Conservation (phyloP, 2,329 filamentous ascomycete species). For the Arthroderma uncinatum region DNA sequence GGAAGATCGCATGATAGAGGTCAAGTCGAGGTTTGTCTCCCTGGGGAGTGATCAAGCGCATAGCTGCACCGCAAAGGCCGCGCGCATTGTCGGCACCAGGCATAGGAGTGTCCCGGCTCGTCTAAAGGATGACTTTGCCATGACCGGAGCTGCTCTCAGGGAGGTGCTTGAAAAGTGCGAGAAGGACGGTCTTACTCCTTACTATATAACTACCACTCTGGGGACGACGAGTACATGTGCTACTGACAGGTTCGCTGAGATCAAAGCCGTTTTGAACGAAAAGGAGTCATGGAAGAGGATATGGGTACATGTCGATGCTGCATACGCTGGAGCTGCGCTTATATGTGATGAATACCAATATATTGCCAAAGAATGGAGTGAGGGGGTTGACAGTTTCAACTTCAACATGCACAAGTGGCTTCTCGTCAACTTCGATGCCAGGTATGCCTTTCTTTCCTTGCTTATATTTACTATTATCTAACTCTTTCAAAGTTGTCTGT, state of each 20-base stretch:
- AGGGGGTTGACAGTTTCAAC: constrained; percentile 74
- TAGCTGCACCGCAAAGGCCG: constrained; percentile 75
- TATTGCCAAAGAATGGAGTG: constrained; percentile 47
- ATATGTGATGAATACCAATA: constrained; percentile 70
- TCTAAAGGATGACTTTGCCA: constrained; percentile 53
- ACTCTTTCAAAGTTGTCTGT: constrained; percentile 56
- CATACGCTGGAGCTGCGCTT: constrained; percentile 79
- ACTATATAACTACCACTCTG: constrained; percentile 72
- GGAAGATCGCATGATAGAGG: constrained; percentile 57
- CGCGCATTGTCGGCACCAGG: constrained; percentile 73
- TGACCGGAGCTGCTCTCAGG: constrained; percentile 55
- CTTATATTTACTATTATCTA: not conserved
- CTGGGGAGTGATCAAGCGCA: constrained; percentile 71
- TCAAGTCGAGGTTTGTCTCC: constrained; percentile 64
- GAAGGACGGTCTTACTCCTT: constrained; percentile 63
- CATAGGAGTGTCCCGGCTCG: constrained; percentile 58
- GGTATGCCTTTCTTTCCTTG: constrained; percentile 20
- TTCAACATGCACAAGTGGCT: constrained; percentile 98
- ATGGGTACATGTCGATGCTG: constrained; percentile 91
- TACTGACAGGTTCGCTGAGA: constrained; percentile 65
- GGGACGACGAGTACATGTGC: constrained; percentile 85
- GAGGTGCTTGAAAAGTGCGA: constrained; percentile 54
- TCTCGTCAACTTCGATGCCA: constrained; percentile 78
- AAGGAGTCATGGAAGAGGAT: constrained; percentile 45
- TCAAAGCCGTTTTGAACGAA: constrained; percentile 45